Evolutionary conservation across 371 early-diverging fungal genomes (phyloP).

Genomic region (Apophysomyces elegans): DNA sequence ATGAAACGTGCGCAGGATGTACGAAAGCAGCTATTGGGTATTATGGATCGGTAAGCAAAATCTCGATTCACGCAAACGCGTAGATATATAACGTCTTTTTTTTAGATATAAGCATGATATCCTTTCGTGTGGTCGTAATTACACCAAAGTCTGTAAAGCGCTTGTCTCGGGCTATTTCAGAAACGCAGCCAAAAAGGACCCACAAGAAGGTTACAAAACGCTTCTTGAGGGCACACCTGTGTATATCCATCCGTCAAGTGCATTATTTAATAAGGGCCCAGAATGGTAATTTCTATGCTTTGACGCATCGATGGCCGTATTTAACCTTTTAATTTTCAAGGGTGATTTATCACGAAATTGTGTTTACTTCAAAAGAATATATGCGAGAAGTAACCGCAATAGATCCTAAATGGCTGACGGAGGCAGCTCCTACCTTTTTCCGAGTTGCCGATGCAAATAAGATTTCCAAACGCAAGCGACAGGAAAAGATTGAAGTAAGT

Average conservation of each 20-base stretch:
- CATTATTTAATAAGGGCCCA: slow-evolving; percentile 94
- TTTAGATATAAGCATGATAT: slow-evolving; percentile 87
- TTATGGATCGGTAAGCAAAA: slow-evolving; percentile 81
- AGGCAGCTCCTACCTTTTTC: slow-evolving; percentile 97
- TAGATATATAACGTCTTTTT: neutral
- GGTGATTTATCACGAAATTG: slow-evolving; percentile 98
- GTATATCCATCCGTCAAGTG: slow-evolving; percentile 93
- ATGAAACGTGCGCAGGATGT: slow-evolving; percentile 93
- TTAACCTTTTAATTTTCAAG: slow-evolving; percentile 26
- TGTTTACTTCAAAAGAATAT: slow-evolving; percentile 97
- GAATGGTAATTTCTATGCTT: slow-evolving; percentile 72
- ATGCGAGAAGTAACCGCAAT: slow-evolving; percentile 97
- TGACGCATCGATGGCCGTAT: neutral
- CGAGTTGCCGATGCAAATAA: slow-evolving; percentile 90
- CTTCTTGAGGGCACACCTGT: slow-evolving; percentile 96
- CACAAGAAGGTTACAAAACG: slow-evolving; percentile 97
- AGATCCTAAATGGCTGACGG: slow-evolving; percentile 97
- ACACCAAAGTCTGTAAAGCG: slow-evolving; percentile 86
- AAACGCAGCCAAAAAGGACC: slow-evolving; percentile 96
- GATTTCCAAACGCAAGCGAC: slow-evolving; percentile 90
- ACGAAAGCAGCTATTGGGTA: slow-evolving; percentile 93
- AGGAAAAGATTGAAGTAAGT: slow-evolving; percentile 81
- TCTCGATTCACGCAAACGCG: neutral
- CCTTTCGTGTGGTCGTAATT: slow-evolving; percentile 92
- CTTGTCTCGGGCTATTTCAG: slow-evolving; percentile 94